Evolutionary conservation across 129 eudicot species (phyloP).

Genomic region (Pittosporum tobira): DNA sequence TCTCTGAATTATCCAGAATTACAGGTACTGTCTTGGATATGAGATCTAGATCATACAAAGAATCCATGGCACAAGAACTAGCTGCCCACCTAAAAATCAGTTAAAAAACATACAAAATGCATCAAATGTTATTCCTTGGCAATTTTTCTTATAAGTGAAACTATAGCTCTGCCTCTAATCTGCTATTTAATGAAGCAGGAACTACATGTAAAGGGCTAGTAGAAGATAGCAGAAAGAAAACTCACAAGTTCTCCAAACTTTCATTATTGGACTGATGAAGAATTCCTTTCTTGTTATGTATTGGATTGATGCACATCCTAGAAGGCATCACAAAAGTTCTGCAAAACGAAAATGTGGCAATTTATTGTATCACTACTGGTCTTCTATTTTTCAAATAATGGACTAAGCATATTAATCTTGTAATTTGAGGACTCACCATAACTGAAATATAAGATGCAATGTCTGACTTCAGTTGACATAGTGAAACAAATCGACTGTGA

Average conservation of each 20-base stretch:
- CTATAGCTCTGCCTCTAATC: too few relatives aligned
- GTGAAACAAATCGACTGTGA: background rate
- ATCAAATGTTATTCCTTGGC: too few relatives aligned
- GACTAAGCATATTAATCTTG: background rate
- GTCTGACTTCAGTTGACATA: too few relatives aligned
- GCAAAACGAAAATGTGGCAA: conserved; percentile 14
- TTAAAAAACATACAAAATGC: background rate
- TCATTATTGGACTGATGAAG: conserved; percentile 45
- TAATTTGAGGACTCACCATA: background rate
- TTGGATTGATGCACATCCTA: conserved; percentile 91
- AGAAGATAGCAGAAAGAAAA: conserved; percentile 7
- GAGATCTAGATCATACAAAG: conserved; percentile 75
- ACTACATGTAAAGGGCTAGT: background rate
- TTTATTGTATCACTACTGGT: background rate
- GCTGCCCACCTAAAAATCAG: conserved; percentile 62
- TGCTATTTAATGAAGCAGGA: background rate
- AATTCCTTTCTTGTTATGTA: conserved; percentile 85
- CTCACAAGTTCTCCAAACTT: conserved; percentile 58
- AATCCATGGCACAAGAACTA: conserved; percentile 79
- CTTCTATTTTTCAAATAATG: background rate
- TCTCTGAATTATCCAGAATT: conserved; percentile 74
- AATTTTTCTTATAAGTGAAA: too few relatives aligned
- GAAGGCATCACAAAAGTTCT: conserved; percentile 99
- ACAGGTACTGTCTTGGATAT: conserved; percentile 76
- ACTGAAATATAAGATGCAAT: background rate